Conservation (phyloP, 1,284 basidiomycete genomes). For the Vanrija sp. region DNA sequence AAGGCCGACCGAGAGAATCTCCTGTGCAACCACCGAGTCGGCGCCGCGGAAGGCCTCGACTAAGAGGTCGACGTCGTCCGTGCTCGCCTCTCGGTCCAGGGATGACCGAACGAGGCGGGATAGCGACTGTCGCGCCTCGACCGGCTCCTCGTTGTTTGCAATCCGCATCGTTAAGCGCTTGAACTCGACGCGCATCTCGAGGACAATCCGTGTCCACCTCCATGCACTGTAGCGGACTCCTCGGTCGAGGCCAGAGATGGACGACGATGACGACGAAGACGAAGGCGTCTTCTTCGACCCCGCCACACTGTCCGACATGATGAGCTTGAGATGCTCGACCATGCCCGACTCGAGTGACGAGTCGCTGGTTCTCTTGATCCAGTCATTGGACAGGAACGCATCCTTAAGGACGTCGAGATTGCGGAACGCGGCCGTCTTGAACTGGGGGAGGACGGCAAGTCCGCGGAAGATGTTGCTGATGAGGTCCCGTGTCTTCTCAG, state of each 20-base stretch:
- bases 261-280: neutral
- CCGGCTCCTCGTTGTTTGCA: conserved; percentile 30
- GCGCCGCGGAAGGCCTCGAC: conserved; percentile 45
- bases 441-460: conserved; percentile 37
- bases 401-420: conserved; percentile 45
- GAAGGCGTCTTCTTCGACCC: conserved; percentile 13
- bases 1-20: conserved; percentile 39
- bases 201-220: conserved; percentile 44
- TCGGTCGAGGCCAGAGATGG: conserved; percentile 24
- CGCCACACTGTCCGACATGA: conserved; percentile 42
- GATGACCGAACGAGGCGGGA: conserved; percentile 31
- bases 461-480: conserved; percentile 26
- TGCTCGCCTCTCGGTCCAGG: conserved; percentile 33
- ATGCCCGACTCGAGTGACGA: conserved; percentile 38
- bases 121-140: conserved; percentile 33
- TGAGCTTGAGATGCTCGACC: conserved; percentile 44
- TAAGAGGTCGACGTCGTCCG: conserved; percentile 43
- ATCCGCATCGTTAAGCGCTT: conserved; percentile 41
- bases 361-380: conserved; percentile 35
- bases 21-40: conserved; percentile 36
- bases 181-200: conserved; percentile 46
- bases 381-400: conserved; percentile 42
- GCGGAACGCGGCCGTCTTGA: conserved; percentile 46
- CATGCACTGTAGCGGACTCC: conserved; percentile 38
- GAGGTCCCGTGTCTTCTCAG: conserved; percentile 21